Evolutionary conservation across 257 asterid genomes (phyloP).

Genomic region (Paulownia fortunei): DNA sequence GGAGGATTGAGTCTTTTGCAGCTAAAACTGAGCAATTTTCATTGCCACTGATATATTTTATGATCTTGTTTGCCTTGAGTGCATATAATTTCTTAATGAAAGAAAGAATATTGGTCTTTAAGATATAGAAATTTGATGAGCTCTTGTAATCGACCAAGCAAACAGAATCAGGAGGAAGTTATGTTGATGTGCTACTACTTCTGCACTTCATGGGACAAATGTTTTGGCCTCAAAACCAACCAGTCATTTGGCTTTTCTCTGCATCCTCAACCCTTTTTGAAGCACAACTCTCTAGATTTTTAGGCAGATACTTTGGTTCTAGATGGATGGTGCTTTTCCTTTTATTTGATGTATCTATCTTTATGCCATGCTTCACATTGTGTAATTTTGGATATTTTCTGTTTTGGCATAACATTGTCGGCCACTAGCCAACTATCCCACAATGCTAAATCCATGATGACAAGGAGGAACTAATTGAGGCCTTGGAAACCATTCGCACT

Average conservation of each 20-base stretch:
- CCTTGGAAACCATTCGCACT: not conserved
- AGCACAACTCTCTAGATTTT: not conserved
- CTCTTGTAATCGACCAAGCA: not conserved
- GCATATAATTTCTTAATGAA: not conserved
- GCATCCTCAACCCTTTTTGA: not conserved
- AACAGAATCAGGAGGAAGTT: not conserved
- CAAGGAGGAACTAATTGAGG: not conserved
- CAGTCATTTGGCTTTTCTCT: no score
- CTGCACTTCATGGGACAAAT: no score
- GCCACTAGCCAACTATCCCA: not conserved
- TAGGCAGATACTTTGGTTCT: not conserved
- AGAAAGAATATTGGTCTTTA: not conserved
- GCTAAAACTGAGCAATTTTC: not conserved
- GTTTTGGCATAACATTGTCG: slow-evolving; percentile 8
- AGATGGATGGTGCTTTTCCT: not conserved
- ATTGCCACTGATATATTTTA: not conserved
- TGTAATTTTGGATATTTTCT: not conserved
- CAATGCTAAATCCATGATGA: slow-evolving; percentile 20
- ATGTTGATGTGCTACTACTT: not conserved
- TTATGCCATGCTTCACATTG: not conserved
- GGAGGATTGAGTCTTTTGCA: not conserved
- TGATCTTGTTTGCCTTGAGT: not conserved
- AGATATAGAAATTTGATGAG: not conserved
- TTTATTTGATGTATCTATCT: not conserved
- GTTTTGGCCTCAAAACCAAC: not conserved